Evolutionary conservation across 2,329 filamentous ascomycete species (phyloP), one percentile per base, ranked within the genome.

Genomic region (Hymenoscyphus infarciens): DNA sequence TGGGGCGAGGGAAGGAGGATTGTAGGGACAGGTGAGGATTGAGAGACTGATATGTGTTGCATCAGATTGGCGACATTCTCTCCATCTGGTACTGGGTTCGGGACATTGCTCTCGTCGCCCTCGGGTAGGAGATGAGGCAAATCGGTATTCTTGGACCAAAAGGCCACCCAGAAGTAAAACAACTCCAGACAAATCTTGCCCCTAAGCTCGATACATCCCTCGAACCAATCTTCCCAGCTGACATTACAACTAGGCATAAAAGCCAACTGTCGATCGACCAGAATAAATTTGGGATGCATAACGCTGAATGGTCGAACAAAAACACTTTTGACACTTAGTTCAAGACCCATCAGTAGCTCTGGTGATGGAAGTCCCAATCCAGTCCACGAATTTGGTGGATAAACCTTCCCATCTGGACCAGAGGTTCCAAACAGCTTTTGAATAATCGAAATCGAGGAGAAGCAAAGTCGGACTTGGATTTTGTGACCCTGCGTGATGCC

Each of bases 221-320:
- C 91, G 29, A 94, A 87, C 91, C 91, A 96, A n/a, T 85, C 76
- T 74, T 95, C 91, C 89, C 89, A 95, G 71, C 89, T 92, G 4
- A 96, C 85, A 69, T 96, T 96, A 75, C 90, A 93, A 69, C 88
- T 92, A 0, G 91, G 91, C 10, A 95, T 75, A 69, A 88, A 87
- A 0, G 88, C 88, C 2, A 77, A 80, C 35, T 78, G 74, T 0
- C 87, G 82, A 73, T 96, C 91, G 1, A 94, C 75, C 15, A 95
- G 80, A 42, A 94, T 80, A 68, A 91, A 94, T 71, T 96, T 96
- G 0, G 91, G 88, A 72, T 96, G 91, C 86, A 95, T 90, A n/a
- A 96, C 88, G 70, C 90, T 91, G 64, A 95, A 87, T 0, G 91
- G 91, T 2, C 87, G 79, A 66, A 94, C 86, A 75, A 96, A 96